These are phyloP conservation scores for Globisporangium spiculum DNA, from an alignment of 352 stramenopile genomes.

Conservation along the genomic window DNA sequence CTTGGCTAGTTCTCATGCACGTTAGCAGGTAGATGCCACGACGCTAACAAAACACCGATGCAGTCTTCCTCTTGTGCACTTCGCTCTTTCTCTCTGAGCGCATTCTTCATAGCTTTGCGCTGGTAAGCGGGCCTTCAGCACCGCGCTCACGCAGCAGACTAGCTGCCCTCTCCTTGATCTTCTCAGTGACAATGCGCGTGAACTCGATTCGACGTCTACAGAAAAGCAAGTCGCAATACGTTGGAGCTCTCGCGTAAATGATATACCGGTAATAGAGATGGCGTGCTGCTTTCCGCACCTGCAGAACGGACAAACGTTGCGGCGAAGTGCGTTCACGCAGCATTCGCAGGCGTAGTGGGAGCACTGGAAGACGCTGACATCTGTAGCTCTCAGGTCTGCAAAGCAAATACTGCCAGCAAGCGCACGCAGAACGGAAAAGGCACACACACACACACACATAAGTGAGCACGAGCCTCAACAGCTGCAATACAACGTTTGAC, in stretches of 20 bases:
- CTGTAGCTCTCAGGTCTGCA: slow-evolving; percentile 16
- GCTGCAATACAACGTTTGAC: too few relatives aligned
- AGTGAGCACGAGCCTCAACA: background rate
- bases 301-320: slow-evolving; percentile 28
- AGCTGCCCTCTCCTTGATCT: slow-evolving; percentile 4
- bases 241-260: too few relatives aligned
- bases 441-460: background rate
- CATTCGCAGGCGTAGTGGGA: slow-evolving; percentile 27
- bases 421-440: background rate
- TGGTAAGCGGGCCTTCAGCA: background rate
- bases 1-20: background rate
- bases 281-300: background rate
- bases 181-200: background rate
- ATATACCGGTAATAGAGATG: too few relatives aligned
- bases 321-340: slow-evolving; percentile 22
- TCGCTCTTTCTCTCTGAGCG: background rate
- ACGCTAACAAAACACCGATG: too few relatives aligned
- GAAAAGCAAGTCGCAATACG: background rate
- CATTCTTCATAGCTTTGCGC: background rate
- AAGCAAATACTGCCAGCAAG: slow-evolving; percentile 1
- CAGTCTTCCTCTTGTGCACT: too few relatives aligned
- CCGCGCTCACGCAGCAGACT: background rate
- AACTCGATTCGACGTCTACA: background rate
- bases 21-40: too few relatives aligned
- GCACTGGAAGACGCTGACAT: slow-evolving; percentile 29